Evolutionary conservation across 345 rosid genomes (phyloP).

Genomic region (Populus alba): DNA sequence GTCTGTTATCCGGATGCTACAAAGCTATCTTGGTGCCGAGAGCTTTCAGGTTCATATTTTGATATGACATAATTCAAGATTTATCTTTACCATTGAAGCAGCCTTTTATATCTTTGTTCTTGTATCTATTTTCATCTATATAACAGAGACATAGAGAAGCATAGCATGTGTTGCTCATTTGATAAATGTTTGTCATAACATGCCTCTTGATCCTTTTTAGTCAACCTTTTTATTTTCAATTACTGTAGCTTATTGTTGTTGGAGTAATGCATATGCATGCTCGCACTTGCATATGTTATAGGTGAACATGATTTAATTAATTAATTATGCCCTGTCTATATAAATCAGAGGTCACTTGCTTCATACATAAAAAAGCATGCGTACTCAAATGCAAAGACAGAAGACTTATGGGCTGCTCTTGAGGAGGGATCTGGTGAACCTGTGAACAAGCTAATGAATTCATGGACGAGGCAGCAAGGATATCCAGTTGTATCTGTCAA

Average conservation of each 20-base stretch:
- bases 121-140: too few species aligned
- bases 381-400: constrained; percentile 87
- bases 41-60: constrained; percentile 68
- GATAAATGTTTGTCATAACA: not conserved
- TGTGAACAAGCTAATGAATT: constrained; percentile 84
- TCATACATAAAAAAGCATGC: constrained; percentile 70
- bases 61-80: not conserved
- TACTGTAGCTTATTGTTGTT: too few species aligned
- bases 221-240: not conserved
- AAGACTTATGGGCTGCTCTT: constrained; percentile 86
- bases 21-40: constrained; percentile 95
- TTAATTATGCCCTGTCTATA: constrained; percentile 6
- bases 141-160: too few species aligned
- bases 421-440: constrained; percentile 90
- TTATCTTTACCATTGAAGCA: not conserved
- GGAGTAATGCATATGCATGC: too few species aligned
- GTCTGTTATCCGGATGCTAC: constrained; percentile 89
- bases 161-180: not conserved
- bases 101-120: not conserved
- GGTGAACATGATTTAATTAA: not conserved
- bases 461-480: constrained; percentile 91
- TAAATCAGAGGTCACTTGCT: constrained; percentile 79
- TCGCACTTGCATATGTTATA: not conserved
- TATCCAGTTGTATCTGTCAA: constrained; percentile 85
- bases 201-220: not conserved